Base-by-base conservation (phyloP, 2,329 filamentous ascomycete genomes). In the Fusarium acutatum region DNA sequence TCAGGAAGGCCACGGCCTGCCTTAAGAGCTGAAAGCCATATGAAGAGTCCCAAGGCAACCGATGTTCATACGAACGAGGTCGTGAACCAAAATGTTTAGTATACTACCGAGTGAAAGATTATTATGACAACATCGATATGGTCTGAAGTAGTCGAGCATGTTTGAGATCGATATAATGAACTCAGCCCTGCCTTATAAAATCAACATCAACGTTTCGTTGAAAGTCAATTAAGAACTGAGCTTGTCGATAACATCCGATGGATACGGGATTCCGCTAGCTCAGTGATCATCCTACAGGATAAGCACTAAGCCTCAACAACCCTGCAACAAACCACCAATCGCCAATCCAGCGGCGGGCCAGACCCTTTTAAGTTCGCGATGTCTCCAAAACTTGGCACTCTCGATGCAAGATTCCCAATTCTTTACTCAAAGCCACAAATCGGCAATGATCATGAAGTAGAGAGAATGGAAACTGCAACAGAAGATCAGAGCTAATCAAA, bases 391-490 rank as follows among this genome's bases (percentile, higher is more conserved):
- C 54, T 37, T 58, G 56, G 40, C 4, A 7, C 34, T 53, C 14
- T 15, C 6, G 7, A 4, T 37, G 14, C 50, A 18, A 54, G 24
- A 40, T 28, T n/a, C 20, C 34, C 34, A 40, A n/a, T 18, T 17
- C 34, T 11, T 2, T 28, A 0, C n/a, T 7, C 10, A 17, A n/a
- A 18, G 15, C 24, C 11, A 13, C 34, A 8, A 28, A n/a, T 38
- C 34, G 5, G 3, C 1, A 7, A 0, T n/a, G 20, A 28, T 3
- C 7, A 0, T 3, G 7, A 40, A 28, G 7, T 4, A 9, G 6
- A 6, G 0, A n/a, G 0, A n/a, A 6, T 9, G 12, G 18, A 35
- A 52, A 11, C 13, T 6, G 3, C 0, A 15, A 12, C 0, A 26
- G n/a, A 11, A 52, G n/a, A 26, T 15, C 17, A 35, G 49, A 20